phyloP scores from a whole-genome alignment of 768 basidiomycete genomes.

The Pisolithus marmoratus region DNA sequence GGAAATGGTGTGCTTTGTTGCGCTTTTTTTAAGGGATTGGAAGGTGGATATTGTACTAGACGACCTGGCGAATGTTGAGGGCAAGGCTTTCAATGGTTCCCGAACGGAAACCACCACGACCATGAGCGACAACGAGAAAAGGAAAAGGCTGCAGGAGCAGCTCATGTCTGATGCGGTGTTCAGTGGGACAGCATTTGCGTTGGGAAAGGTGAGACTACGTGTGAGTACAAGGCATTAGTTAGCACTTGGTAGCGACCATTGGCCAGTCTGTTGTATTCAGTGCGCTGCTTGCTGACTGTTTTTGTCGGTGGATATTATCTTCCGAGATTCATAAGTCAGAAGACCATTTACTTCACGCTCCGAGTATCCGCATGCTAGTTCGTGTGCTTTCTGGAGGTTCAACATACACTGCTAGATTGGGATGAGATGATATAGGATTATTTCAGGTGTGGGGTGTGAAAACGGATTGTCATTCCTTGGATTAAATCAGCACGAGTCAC shows the following conservation, averaged over 20 bases:
- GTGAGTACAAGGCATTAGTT: not conserved
- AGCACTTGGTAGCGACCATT: not conserved
- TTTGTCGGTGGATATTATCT: no score
- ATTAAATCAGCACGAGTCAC: no score
- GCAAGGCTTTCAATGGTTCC: not conserved
- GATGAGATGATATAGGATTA: no score
- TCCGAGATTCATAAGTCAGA: no score
- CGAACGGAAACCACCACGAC: not conserved
- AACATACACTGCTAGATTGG: no score
- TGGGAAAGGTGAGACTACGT: not conserved
- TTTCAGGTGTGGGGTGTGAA: no score
- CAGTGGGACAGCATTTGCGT: not conserved
- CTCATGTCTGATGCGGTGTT: not conserved
- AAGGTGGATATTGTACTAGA: conserved; percentile 26
- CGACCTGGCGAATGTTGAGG: not conserved
- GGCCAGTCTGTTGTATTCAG: no score
- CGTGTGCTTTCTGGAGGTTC: no score
- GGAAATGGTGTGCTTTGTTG: conserved; percentile 46
- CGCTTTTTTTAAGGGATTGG: conserved; percentile 46
- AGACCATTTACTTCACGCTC: no score
- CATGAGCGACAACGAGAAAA: not conserved
- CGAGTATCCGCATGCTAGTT: no score
- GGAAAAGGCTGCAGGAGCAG: not conserved
- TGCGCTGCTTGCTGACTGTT: no score
- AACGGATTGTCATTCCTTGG: no score